Percentiles rank a stretch among this genome's conserved stretches.
phyloP scores from a whole-genome alignment of 306 rosid genomes.

The Cucumis cinereus region DNA sequence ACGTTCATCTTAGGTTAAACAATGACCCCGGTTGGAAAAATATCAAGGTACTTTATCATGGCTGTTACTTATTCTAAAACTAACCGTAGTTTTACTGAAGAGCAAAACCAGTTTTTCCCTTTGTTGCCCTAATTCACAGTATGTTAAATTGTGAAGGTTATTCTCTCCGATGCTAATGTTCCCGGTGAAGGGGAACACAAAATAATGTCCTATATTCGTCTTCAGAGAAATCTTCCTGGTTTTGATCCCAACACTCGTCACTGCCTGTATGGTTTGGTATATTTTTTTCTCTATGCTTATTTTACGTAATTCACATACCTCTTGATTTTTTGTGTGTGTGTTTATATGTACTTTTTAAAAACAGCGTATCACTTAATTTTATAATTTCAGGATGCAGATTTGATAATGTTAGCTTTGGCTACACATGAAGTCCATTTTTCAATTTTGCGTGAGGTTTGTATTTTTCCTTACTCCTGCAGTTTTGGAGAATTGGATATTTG shows the following conservation, averaged over 20 bases:
- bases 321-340: background rate
- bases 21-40: constrained; percentile 96
- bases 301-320: background rate
- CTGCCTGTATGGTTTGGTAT: constrained; percentile 99
- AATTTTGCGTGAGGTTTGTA: constrained; percentile 88
- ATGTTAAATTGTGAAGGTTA: constrained; percentile 43
- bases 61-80: background rate
- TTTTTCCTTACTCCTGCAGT: background rate
- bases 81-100: background rate
- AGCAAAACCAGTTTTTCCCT: background rate
- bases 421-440: constrained; percentile 97
- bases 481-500: background rate
- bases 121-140: background rate
- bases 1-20: constrained; percentile 87
- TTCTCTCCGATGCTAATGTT: constrained; percentile 98
- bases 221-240: constrained; percentile 91
- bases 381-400: constrained; percentile 82
- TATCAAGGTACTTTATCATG: constrained; percentile 38
- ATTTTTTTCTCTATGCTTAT: constrained; percentile 26
- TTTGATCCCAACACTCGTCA: constrained; percentile 91
- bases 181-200: constrained; percentile 99
- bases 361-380: background rate
- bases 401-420: constrained; percentile 94
- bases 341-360: background rate
- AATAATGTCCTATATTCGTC: constrained; percentile 92